These are phyloP conservation scores for Acidiella bohemica DNA, from an alignment of 495 filamentous ascomycete species.

Conservation along the genomic window DNA sequence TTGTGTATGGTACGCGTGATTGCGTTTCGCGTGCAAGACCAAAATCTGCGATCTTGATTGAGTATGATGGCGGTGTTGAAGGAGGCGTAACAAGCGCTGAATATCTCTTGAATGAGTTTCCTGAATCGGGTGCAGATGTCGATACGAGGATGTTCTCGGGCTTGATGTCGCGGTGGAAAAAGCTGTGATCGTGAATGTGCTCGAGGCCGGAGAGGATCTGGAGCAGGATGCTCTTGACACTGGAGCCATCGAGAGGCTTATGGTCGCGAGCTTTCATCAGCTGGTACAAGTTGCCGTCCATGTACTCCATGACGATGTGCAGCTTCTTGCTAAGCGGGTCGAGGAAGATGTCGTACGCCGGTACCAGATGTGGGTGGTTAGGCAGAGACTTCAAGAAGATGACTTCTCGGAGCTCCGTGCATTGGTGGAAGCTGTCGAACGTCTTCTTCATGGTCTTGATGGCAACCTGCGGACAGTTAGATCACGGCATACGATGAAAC, in stretches of 20 bases:
- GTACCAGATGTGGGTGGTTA: conserved; percentile 78
- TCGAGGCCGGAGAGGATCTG: conserved; percentile 94
- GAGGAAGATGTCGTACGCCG: conserved; percentile 95
- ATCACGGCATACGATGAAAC: too few species aligned
- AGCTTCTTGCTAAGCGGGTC: conserved; percentile 91
- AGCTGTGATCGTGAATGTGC: conserved; percentile 91
- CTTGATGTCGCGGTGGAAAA: conserved; percentile 99
- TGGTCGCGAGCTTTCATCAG: conserved; percentile 97
- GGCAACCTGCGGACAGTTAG: conserved; percentile 51
- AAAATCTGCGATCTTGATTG: conserved; percentile 98
- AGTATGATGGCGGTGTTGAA: conserved; percentile 81
- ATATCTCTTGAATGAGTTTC: conserved; percentile 73
- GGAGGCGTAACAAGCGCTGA: conserved; percentile 89
- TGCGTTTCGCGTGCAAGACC: conserved; percentile 95
- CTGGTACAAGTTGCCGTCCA: conserved; percentile 99
- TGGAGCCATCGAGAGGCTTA: conserved; percentile 75
- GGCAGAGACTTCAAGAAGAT: conserved; percentile 89
- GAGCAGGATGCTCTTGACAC: conserved; percentile 94
- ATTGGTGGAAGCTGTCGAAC: conserved; percentile 80
- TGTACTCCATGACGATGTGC: conserved; percentile 98
- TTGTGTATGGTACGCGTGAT: conserved; percentile 91
- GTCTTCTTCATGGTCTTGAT: conserved; percentile 99
- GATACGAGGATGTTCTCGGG: conserved; percentile 98
- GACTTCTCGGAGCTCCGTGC: conserved; percentile 86
- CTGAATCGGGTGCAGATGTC: conserved; percentile 69